These are phyloP conservation scores for Fusarium bactridioides DNA, from an alignment of 2,329 filamentous ascomycete species.

Conservation along the genomic window DNA sequence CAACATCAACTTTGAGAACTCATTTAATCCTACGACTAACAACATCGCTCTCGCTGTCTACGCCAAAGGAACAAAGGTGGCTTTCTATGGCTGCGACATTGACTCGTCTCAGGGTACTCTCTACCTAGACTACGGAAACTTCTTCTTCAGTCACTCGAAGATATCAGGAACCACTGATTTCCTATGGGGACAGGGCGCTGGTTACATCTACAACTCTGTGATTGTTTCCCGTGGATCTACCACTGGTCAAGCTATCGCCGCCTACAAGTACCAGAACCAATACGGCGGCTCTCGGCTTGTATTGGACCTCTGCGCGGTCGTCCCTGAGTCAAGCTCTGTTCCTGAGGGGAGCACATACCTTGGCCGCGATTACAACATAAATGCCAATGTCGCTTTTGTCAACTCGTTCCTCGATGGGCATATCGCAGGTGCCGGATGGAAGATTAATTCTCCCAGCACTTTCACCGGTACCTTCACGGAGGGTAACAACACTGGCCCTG, in stretches of 20 bases:
- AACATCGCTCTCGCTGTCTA: slow-evolving; percentile 37
- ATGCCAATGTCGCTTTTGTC: slow-evolving; percentile 40
- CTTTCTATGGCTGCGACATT: slow-evolving; percentile 50
- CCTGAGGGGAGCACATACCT: slow-evolving; percentile 39
- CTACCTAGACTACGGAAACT: slow-evolving; percentile 35
- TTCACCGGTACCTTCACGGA: slow-evolving; percentile 43
- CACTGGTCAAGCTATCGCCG: slow-evolving; percentile 39
- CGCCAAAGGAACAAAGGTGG: slow-evolving; percentile 48
- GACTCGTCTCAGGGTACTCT: slow-evolving; percentile 32
- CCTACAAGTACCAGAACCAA: slow-evolving; percentile 38
- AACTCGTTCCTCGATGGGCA: slow-evolving; percentile 44
- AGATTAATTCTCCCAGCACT: slow-evolving; percentile 32
- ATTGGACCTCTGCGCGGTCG: slow-evolving; percentile 51
- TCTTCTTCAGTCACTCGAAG: slow-evolving; percentile 33
- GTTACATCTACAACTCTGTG: slow-evolving; percentile 38
- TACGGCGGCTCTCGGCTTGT: slow-evolving; percentile 50
- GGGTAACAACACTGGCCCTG: slow-evolving; percentile 46
- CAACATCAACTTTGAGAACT: slow-evolving; percentile 44
- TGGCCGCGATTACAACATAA: slow-evolving; percentile 40
- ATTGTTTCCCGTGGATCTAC: slow-evolving; percentile 22
- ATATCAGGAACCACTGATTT: slow-evolving; percentile 35
- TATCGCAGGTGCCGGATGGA: slow-evolving; percentile 40
- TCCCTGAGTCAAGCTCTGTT: slow-evolving; percentile 40
- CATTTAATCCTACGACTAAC: slow-evolving; percentile 17
- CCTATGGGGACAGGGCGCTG: slow-evolving; percentile 35